A percentile compares a stretch with the other conserved stretches of the same genome.
Conservation (phyloP, 2,329 filamentous ascomycete species). For the Aspergillus ruber region DNA sequence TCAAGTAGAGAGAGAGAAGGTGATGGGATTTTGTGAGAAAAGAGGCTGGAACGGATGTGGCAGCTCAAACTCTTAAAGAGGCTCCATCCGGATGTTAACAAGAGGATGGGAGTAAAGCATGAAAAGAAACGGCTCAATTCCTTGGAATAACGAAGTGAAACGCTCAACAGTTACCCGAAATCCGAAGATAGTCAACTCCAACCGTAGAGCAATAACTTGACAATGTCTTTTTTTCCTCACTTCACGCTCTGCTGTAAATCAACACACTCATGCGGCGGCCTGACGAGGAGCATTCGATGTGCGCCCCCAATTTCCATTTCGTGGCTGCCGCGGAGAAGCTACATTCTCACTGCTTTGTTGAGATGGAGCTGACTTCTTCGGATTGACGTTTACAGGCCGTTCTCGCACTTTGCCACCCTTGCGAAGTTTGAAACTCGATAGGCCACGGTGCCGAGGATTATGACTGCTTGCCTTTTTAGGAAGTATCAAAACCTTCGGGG, state of each 20-base stretch:
- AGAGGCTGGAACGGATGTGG: no score
- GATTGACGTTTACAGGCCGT: constrained; percentile 12
- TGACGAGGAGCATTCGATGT: constrained; percentile 18
- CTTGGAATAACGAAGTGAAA: constrained; percentile 13
- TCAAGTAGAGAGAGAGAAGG: no score
- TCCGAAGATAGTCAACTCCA: constrained; percentile 7
- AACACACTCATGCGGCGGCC: constrained; percentile 1
- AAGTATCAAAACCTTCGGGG: constrained; percentile 36
- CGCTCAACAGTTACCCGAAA: constrained; percentile 16
- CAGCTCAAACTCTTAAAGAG: no score
- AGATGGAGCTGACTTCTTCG: constrained; percentile 22
- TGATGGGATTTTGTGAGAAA: no score
- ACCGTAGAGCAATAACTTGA: constrained; percentile 1
- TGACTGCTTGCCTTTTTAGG: constrained; percentile 25
- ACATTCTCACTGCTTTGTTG: constrained; percentile 15
- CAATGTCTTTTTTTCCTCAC: background rate
- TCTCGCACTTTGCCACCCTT: constrained; percentile 29
- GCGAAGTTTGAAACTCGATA: constrained; percentile 22
- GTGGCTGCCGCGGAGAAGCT: constrained; percentile 20
- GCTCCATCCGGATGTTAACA: constrained; percentile 5
- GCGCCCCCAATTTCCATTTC: constrained; percentile 23
- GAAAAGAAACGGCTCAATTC: constrained; percentile 10
- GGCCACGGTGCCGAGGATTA: constrained; percentile 20
- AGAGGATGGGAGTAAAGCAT: constrained; percentile 11
- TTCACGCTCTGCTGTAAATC: background rate